Base-by-base conservation (phyloP, 371 early-diverging fungal genomes). In the Mortierella sp. region DNA sequence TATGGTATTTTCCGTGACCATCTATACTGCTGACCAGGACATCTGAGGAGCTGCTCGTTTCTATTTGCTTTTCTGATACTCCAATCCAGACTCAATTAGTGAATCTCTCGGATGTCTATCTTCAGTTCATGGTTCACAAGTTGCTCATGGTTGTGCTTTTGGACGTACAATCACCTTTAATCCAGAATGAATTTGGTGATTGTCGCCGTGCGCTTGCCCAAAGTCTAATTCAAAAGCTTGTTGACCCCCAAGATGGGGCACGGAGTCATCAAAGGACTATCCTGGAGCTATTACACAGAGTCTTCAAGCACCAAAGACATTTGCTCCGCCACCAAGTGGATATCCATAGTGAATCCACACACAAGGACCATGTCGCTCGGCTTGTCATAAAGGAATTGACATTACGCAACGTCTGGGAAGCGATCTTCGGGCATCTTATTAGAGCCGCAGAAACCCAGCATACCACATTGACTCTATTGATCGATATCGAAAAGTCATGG, bases 321-420 rank as follows among this genome's bases (percentile, higher is more conserved):
- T 45, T 48, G 49, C 10, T 56, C 68, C 68, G 68, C 38, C 41
- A 34, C 23, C 28, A 14, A 26, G 24, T 38, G 0, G 26, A 41
- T 27, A 24, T 13, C 13, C 50, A 50, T n/a, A 18, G 24, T 6
- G 19, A 58, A 31, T 10, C 18, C 21, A 26, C 45, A 3, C 18
- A 49, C 50, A 28, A 27, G 19, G 30, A 46, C 21, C 72, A 60
- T 49, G 56, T 83, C 72, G 16, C 90, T 69, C 23, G 61, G 64
- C 23, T 86, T 82, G 24, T 90, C 87, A 28, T 86, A 70, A 26
- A 93, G 82, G 30, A 95, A 76, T n/a, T 91, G 84, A 64, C 94
- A 94, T 2, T 87, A 80, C 14, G 95, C 92, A n/a, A 83, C 80
- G 69, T 95, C 88, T 79, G 90, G 86, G 71, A 86, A 89, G 21